Evolutionary conservation across 2,329 filamentous ascomycete species (phyloP), one percentile per base, ranked within the genome.

Genomic region (Periconia sp.): DNA sequence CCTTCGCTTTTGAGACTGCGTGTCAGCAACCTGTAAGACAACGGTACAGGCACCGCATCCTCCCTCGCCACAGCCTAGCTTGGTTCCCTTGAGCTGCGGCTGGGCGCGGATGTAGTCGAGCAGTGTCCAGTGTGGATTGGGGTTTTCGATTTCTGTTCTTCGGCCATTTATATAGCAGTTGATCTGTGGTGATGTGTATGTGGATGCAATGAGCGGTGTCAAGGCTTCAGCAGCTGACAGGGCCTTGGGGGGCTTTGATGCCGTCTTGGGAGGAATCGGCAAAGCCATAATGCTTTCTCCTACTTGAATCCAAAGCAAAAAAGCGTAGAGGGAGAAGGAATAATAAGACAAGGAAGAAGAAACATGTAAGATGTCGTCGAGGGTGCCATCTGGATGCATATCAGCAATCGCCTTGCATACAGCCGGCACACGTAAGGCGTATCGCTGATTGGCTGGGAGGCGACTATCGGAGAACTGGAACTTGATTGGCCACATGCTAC

Each of bases 1-100:
- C 66, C 87, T 82, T 61, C 87, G 88, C 12, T 95, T 96, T 68
- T 24, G 17, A 9, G 4, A 17, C n/a, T 95, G 89, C 49, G 87
- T 91, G 36, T 56, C 56, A 17, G 52, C 46, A 3, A 62, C 63
- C 45, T 70, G 59, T 16, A 67, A 43, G 4, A 81, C 91, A 17
- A 96, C 89, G 26, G 92, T 97, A 67, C 92, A 97, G 46, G 92
- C 92, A 58, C 92, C 92, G 64, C 92, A 97, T 5, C 92, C 92
- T 52, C 92, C 92, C 74, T 97, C 94, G 47, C 89, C 90, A 73
- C 92, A 97, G 33, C 92, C 94, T 70, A 97, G 80, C 70, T 97
- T 97, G 7, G 92, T 97, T 17, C 94, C 92, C 8, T 92, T 96
- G 59, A 97, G 77, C 1, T 91, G 91, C 92, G 89, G 36, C 89